Conservation (phyloP, 225 moss, liverwort and hornwort species). For the Sphagnum contortum region DNA sequence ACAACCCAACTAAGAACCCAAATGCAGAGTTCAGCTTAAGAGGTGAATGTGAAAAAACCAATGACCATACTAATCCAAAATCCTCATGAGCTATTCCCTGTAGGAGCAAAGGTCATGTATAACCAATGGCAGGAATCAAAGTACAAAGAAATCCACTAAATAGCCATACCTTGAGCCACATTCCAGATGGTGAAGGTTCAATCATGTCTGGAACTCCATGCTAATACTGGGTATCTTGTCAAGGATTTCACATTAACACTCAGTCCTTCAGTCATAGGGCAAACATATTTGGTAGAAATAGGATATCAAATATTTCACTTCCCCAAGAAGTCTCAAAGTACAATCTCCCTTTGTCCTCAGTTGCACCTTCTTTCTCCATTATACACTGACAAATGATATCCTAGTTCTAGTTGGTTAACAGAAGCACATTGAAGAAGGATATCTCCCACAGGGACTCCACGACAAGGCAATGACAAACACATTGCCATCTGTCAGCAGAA, state of each 20-base stretch:
- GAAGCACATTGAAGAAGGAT: conserved; percentile 31
- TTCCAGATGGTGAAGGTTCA: conserved; percentile 87
- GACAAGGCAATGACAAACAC: conserved; percentile 76
- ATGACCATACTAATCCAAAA: too few species aligned
- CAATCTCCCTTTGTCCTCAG: neutral
- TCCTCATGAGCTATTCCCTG: too few species aligned
- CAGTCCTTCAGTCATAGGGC: too few species aligned
- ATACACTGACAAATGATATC: too few species aligned
- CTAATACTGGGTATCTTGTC: conserved; percentile 66
- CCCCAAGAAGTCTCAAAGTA: too few species aligned
- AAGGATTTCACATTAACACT: conserved; percentile 23
- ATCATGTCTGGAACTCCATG: conserved; percentile 67
- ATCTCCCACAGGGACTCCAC: conserved; percentile 96
- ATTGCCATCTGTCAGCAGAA: conserved; percentile 49
- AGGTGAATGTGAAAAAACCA: too few species aligned
- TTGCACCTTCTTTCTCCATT: neutral
- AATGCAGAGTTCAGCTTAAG: too few species aligned
- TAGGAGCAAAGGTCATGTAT: too few species aligned
- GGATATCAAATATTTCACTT: too few species aligned
- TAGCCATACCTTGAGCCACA: conserved; percentile 62
- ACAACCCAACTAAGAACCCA: neutral
- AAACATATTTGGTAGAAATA: too few species aligned
- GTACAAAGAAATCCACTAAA: neutral
- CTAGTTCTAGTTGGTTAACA: too few species aligned
- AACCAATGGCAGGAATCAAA: too few species aligned